These are phyloP conservation scores for Coccomyxa sp. DNA, from an alignment of 139 green algal genomes.

Conservation along the genomic window DNA sequence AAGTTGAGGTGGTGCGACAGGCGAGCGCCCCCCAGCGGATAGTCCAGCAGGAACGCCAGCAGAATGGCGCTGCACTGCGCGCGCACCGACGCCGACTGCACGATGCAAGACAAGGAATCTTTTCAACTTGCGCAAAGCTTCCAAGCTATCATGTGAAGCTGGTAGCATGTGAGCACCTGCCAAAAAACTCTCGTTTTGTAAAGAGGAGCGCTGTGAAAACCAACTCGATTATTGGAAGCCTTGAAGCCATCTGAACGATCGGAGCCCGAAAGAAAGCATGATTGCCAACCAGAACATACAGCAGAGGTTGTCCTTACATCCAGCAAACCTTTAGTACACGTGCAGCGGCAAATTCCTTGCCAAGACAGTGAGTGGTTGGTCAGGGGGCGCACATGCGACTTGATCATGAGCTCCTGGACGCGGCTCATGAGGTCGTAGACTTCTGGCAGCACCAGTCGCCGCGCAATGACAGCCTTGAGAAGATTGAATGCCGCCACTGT, in stretches of 20 bases:
- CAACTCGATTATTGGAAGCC: neutral
- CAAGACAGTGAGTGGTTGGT: no score
- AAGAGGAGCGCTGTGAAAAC: neutral
- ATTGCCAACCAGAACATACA: no score
- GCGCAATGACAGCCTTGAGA: conserved; percentile 67
- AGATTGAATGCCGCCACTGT: conserved; percentile 62
- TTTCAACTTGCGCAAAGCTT: neutral
- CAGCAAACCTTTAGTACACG: no score
- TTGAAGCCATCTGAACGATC: no score
- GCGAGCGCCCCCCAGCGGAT: conserved; percentile 69
- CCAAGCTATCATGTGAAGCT: conserved; percentile 21
- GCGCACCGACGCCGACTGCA: conserved; percentile 46
- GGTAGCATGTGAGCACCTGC: neutral
- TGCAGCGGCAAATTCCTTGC: no score
- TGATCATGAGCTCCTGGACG: conserved; percentile 58
- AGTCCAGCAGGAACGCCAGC: conserved; percentile 93
- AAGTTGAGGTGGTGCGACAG: conserved; percentile 74
- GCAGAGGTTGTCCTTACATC: no score
- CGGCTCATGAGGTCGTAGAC: conserved; percentile 88
- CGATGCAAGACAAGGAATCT: conserved; percentile 14
- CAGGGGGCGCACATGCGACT: neutral
- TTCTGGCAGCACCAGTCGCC: conserved; percentile 78
- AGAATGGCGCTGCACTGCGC: conserved; percentile 55
- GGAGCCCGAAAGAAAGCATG: no score
- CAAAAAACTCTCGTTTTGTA: neutral